phyloP scores from a whole-genome alignment of 106 monocot genomes.

The Dactylorhiza incarnata region DNA sequence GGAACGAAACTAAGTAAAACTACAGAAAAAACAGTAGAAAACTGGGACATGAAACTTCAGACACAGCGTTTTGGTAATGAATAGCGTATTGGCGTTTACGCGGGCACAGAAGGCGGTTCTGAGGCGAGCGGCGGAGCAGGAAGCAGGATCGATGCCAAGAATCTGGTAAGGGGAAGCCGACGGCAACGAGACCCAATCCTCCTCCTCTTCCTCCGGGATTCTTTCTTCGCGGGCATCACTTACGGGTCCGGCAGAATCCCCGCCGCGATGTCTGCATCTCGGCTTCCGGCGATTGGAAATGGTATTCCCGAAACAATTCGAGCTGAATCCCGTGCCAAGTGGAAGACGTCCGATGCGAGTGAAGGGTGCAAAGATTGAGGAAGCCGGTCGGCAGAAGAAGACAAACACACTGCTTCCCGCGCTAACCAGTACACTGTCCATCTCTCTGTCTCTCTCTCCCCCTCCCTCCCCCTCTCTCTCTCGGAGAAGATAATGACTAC shows the following conservation, averaged over 20 bases:
- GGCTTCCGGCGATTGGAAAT: background rate
- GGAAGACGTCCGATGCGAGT: background rate
- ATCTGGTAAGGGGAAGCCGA: conserved; percentile 57
- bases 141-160: conserved; percentile 56
- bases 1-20: background rate
- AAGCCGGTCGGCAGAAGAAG: background rate
- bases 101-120: conserved; percentile 76
- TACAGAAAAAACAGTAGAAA: background rate
- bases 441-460: background rate
- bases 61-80: background rate
- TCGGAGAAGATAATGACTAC: too few relatives aligned
- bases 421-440: background rate
- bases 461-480: too few relatives aligned
- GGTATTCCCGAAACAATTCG: background rate
- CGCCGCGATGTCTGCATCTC: background rate
- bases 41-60: background rate
- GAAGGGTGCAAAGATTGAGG: background rate
- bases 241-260: background rate
- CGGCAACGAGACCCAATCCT: conserved; percentile 27
- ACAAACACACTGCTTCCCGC: background rate
- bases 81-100: conserved; percentile 15
- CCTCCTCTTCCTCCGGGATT: background rate
- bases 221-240: background rate
- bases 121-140: conserved; percentile 50
- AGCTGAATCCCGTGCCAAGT: background rate